Evolutionary conservation across 1,284 basidiomycete species (phyloP), one percentile per base, ranked within the genome.

Genomic region (Tilletia walkeri): DNA sequence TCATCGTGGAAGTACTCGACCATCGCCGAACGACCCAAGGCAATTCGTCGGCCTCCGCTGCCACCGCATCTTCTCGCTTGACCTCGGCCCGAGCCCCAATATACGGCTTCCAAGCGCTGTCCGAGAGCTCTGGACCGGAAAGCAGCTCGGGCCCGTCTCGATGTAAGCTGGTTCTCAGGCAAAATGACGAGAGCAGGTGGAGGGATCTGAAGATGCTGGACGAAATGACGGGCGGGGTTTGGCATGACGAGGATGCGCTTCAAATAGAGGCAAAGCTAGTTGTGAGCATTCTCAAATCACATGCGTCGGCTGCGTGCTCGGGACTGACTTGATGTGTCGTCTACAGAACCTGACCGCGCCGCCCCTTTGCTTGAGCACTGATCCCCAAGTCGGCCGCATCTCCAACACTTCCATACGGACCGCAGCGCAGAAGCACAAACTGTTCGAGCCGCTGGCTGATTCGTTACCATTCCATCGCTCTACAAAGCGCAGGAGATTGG

Each of bases 1-100:
- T 83, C 10, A 72, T 83, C 12, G 76, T 82, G 12, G 81, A 83
- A 59, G 75, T 83, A 1, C 81, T 82, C 59, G 81, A 83, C 50
- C 81, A 83, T 66, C 72, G 81, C 1, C 41, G 45, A 34, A 20
- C 48, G 20, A 34, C 38, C 4, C 34, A 39, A 2, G 65, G 38
- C 24, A 38, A 34, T 49, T 39, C 24, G 24, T 36, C 41, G 45
- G 67, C 49, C 49, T 41, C 14, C 39, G 61, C 3, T 45, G 36
- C 2, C 18, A 50, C 18, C 45, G 38, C 50, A 20, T 66, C 50
- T 16, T 24, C n/a, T 0, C n/a, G 56, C 16, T 67, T 66, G 18
- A 47, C 61, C 9, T 18, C 54, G 4, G 36, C 38, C 4, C 59
- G 59, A 7, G 34, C 59, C 5, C 59, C 59, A 5, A n/a, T 63